These are phyloP conservation scores for Aspergillus biplanus DNA, from an alignment of 495 filamentous ascomycete species.

Conservation along the genomic window DNA sequence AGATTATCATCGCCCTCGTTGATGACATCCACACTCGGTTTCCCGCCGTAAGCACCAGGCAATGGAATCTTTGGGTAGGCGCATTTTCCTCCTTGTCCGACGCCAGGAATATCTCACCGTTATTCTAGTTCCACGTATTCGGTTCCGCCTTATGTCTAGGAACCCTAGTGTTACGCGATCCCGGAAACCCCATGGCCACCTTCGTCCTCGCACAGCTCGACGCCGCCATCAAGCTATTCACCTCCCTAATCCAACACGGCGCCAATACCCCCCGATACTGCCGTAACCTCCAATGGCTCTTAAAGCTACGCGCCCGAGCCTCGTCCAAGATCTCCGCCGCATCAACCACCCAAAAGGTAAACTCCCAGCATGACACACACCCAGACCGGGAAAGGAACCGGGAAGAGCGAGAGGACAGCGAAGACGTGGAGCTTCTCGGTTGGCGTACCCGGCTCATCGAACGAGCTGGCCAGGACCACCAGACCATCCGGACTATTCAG, in stretches of 20 bases:
- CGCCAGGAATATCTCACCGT: neutral
- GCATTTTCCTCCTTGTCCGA: neutral
- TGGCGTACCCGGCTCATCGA: conserved; percentile 1
- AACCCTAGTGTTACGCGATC: neutral
- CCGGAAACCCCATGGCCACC: neutral
- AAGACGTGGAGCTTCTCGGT: neutral
- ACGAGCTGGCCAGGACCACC: neutral
- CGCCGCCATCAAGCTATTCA: neutral
- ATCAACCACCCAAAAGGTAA: neutral
- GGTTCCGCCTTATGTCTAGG: neutral
- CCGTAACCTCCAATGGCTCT: neutral
- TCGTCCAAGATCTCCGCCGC: neutral
- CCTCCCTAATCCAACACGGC: neutral
- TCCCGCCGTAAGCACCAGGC: neutral
- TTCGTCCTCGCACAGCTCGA: neutral
- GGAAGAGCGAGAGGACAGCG: neutral
- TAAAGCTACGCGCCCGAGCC: neutral
- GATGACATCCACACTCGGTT: neutral
- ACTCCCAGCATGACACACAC: neutral
- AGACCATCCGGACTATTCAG: neutral
- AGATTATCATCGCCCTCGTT: neutral
- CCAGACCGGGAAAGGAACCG: neutral
- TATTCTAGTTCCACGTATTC: neutral
- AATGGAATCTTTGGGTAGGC: neutral
- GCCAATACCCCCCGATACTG: neutral